A percentile compares a stretch with the other conserved stretches of the same genome.
Conservation (phyloP, 2,329 filamentous ascomycete species). For the Pestalotiopsis sp. region DNA sequence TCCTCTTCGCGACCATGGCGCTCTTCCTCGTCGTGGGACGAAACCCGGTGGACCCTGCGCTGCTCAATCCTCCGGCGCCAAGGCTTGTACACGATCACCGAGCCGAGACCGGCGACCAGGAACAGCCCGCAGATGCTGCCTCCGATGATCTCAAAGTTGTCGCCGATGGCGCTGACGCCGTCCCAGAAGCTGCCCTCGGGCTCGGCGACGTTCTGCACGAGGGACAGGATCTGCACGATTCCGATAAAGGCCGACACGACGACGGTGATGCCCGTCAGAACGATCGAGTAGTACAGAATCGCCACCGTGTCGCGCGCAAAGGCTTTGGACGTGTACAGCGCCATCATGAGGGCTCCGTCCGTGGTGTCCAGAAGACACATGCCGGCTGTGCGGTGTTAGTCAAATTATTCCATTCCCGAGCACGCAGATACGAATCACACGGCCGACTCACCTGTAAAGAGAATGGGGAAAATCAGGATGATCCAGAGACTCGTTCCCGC, state of each 20-base stretch:
- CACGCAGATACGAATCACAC: not conserved
- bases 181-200: slow-evolving; percentile 86
- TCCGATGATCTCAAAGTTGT: slow-evolving; percentile 85
- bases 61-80: slow-evolving; percentile 65
- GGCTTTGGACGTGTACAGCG: slow-evolving; percentile 80
- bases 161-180: slow-evolving; percentile 74
- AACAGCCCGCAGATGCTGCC: slow-evolving; percentile 87
- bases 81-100: slow-evolving; percentile 75
- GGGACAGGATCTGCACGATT: slow-evolving; percentile 77
- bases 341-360: slow-evolving; percentile 94
- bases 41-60: slow-evolving; percentile 20
- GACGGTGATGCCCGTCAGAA: slow-evolving; percentile 82
- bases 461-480: slow-evolving; percentile 85
- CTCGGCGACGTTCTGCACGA: slow-evolving; percentile 76
- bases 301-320: slow-evolving; percentile 83
- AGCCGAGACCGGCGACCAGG: slow-evolving; percentile 73
- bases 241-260: slow-evolving; percentile 85
- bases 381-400: slow-evolving; percentile 57
- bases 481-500: slow-evolving; percentile 90
- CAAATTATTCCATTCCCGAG: not conserved
- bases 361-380: slow-evolving; percentile 96
- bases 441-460: slow-evolving; percentile 73
- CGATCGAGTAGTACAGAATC: slow-evolving; percentile 90
- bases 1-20: not conserved
- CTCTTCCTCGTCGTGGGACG: slow-evolving; percentile 16